phyloP scores from a whole-genome alignment of 108 stramenopile genomes.

The Nitzschia putrida region DNA sequence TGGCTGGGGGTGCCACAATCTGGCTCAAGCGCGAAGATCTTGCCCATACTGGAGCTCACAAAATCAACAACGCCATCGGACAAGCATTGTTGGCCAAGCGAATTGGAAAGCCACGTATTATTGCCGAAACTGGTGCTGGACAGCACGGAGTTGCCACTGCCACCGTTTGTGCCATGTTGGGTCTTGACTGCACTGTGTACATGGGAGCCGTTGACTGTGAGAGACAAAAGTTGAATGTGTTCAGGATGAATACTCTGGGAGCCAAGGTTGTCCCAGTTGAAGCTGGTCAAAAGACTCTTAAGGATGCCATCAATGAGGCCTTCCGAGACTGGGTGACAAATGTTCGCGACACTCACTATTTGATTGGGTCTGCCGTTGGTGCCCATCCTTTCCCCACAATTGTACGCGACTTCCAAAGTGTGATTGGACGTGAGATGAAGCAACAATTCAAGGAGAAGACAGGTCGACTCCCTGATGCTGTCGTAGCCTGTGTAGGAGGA shows the following conservation, averaged over 20 bases:
- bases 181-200: conserved; percentile 94
- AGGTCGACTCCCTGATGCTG: conserved; percentile 89
- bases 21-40: conserved; percentile 97
- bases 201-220: conserved; percentile 98
- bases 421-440: conserved; percentile 86
- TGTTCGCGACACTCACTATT: conserved; percentile 92
- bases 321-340: conserved; percentile 99
- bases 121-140: conserved; percentile 97
- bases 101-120: conserved; percentile 94
- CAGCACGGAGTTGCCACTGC: conserved; percentile 99
- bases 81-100: conserved; percentile 95
- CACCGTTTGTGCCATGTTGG: conserved; percentile 94
- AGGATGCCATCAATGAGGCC: conserved; percentile 98
- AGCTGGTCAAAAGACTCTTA: conserved; percentile 87
- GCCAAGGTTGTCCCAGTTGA: conserved; percentile 94
- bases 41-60: conserved; percentile 96
- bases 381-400: conserved; percentile 98
- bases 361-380: conserved; percentile 96
- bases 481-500: conserved; percentile 96
- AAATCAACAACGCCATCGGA: conserved; percentile 98
- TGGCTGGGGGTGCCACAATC: conserved; percentile 90
- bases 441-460: conserved; percentile 85
- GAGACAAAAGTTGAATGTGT: conserved; percentile 94
- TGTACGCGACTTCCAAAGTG: conserved; percentile 93
- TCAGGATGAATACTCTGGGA: conserved; percentile 96